phyloP scores from a whole-genome alignment of 176 grass and related monocot genomes.

The Melocanna baccifera region DNA sequence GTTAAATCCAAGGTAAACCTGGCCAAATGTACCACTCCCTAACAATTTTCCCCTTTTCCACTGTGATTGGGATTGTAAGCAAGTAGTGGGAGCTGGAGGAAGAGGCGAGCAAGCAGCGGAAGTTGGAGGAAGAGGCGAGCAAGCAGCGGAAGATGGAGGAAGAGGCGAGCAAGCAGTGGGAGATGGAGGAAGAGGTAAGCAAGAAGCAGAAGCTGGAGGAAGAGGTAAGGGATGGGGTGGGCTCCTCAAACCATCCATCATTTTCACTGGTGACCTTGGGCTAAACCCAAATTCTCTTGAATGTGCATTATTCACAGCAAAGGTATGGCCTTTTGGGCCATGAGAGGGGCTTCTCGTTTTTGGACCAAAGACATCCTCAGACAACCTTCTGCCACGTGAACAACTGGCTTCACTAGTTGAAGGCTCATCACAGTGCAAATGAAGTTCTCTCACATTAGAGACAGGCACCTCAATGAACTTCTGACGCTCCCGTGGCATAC shows the following conservation, averaged over 20 bases:
- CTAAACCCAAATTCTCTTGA: slow-evolving; percentile 55
- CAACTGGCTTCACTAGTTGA: slow-evolving; percentile 39
- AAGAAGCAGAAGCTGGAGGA: slow-evolving; percentile 42
- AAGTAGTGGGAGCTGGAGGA: too few species aligned
- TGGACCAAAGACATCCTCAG: slow-evolving; percentile 56
- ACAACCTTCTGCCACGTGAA: slow-evolving; percentile 41
- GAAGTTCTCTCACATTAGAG: slow-evolving; percentile 43
- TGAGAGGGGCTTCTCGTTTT: slow-evolving; percentile 55
- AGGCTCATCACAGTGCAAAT: slow-evolving; percentile 43
- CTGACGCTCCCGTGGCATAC: slow-evolving; percentile 45
- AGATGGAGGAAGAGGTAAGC: slow-evolving; percentile 28
- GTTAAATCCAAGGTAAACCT: slow-evolving; percentile 93
- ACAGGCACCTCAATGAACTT: slow-evolving; percentile 38
- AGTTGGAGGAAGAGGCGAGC: slow-evolving; percentile 29
- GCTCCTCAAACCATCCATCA: slow-evolving; percentile 56
- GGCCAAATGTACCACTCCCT: slow-evolving; percentile 88
- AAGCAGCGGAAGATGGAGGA: slow-evolving; percentile 38
- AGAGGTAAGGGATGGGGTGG: slow-evolving; percentile 78
- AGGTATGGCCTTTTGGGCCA: slow-evolving; percentile 37
- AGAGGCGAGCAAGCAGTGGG: slow-evolving; percentile 39
- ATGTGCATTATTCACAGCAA: slow-evolving; percentile 41
- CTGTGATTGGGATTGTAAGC: slow-evolving; percentile 36
- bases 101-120: slow-evolving; percentile 33
- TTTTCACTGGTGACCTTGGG: slow-evolving; percentile 47
- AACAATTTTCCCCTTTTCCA: slow-evolving; percentile 87